Conservation (phyloP, 163 green algal genomes). For the Scenedesmus sp. region DNA sequence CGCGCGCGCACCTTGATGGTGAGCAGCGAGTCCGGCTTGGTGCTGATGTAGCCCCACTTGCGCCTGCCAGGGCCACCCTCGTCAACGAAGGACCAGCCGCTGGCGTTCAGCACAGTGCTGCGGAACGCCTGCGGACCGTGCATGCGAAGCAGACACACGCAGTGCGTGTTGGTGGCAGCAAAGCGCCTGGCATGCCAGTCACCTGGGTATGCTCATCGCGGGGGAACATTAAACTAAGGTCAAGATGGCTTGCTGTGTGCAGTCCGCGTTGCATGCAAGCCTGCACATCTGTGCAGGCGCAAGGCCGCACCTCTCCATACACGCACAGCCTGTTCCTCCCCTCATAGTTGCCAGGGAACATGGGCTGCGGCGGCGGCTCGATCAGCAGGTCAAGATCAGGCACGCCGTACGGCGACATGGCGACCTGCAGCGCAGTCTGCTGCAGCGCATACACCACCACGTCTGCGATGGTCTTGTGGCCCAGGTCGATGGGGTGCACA, state of each 20-base stretch:
- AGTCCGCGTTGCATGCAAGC: too few relatives aligned
- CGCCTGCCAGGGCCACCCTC: constrained; percentile 42
- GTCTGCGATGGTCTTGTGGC: constrained; percentile 45
- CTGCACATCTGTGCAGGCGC: too few relatives aligned
- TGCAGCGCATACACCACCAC: constrained; percentile 40
- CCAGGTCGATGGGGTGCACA: constrained; percentile 46
- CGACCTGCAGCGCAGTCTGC: constrained; percentile 33
- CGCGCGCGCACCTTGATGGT: constrained; percentile 28
- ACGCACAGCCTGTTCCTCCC: constrained; percentile 48
- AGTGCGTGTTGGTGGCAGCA: too few relatives aligned
- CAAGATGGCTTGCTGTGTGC: too few relatives aligned
- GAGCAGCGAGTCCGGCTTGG: constrained; percentile 28
- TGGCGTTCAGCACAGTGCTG: background rate
- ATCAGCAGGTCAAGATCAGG: constrained; percentile 36
- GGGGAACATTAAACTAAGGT: too few relatives aligned
- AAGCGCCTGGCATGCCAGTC: too few relatives aligned
- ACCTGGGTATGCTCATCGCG: too few relatives aligned
- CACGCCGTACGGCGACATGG: background rate
- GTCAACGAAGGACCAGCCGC: constrained; percentile 40
- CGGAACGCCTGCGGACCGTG: constrained; percentile 31
- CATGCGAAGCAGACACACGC: too few relatives aligned
- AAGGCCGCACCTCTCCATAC: constrained; percentile 9
- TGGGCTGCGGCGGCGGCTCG: constrained; percentile 42
- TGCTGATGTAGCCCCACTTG: constrained; percentile 53
- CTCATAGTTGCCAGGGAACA: constrained; percentile 47